Base-by-base conservation (phyloP, 768 basidiomycete genomes). In the Thelephora ganbajun region DNA sequence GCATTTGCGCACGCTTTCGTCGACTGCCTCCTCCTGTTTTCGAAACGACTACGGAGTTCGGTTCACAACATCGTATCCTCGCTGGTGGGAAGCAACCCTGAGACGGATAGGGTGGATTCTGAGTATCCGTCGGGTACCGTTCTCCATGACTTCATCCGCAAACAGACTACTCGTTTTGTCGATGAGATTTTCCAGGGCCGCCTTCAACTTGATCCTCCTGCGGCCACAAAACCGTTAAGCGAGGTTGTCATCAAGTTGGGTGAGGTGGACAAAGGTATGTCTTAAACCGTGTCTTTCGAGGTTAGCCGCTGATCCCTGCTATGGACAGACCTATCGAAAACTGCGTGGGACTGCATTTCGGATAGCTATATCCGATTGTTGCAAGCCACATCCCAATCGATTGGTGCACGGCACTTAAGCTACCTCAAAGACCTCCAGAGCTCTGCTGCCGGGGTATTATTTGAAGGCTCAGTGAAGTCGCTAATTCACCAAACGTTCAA, bases 1-100 rank as follows among this genome's bases (percentile, higher is more conserved):
- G 79, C 86, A 9, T 85, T 91, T 63, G 63, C 83, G 14, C 69
- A 74, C 0, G 72, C 84, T 0, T 56, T 87, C 2, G 61, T 86
- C 6, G 92, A 96, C 61, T 86, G 79, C 54, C 57, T 76, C 11
- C 63, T 76, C 0, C 83, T 82, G 56, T 62, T 86, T 18, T 53
- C 74, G 36, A 70, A 66, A 35, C 63, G 76, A 7, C 53, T 74
- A 6, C 57, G 54, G 5, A 61, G 53, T 14, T 55, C 59, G 12
- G 48, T 51, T n/a, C 26, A 52, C 9, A 48, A 50, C 33, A 52
- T 52, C 12, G 45, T 48, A n/a, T 23, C 12, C 1, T 44, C 58
- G 6, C 48, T 41, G 1, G 44, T 47, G 0, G 6, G 47, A 9
- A 52, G 51, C 20, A 11, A 6, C 6, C 18, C 33, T 9, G 34